Evolutionary conservation across 179 eudicot genomes (phyloP).

Genomic region (Spergularia azorica): DNA sequence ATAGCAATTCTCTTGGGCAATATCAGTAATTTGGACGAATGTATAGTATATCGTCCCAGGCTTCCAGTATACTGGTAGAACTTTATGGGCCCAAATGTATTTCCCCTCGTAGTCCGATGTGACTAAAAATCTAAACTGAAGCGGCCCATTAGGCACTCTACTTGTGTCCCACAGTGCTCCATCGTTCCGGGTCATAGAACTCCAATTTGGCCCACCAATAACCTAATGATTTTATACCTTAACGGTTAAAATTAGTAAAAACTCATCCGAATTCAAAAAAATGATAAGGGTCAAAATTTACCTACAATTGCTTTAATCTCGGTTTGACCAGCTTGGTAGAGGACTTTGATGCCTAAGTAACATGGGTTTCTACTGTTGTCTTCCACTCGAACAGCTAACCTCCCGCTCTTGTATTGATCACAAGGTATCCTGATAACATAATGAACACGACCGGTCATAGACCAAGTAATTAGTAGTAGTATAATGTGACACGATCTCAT

Average conservation of each 20-base stretch:
- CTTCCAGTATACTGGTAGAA: slow-evolving; percentile 60
- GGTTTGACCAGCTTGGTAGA: slow-evolving; percentile 80
- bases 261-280: no score
- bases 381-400: slow-evolving; percentile 59
- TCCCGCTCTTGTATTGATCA: slow-evolving; percentile 47
- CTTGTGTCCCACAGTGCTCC: slow-evolving; percentile 74
- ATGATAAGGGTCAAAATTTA: slow-evolving; percentile 7
- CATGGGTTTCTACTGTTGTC: slow-evolving; percentile 57
- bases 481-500: not conserved
- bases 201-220: slow-evolving; percentile 51
- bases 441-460: not conserved
- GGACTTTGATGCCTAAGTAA: slow-evolving; percentile 54
- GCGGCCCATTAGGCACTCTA: slow-evolving; percentile 47
- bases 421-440: slow-evolving; percentile 55
- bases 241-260: no score
- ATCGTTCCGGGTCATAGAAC: slow-evolving; percentile 46
- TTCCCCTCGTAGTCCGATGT: slow-evolving; percentile 68
- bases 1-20: slow-evolving; percentile 63
- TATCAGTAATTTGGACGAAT: slow-evolving; percentile 57
- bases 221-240: slow-evolving; percentile 29
- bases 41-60: slow-evolving; percentile 53
- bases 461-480: not conserved
- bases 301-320: slow-evolving; percentile 56
- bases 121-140: slow-evolving; percentile 58
- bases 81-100: slow-evolving; percentile 52